Evolutionary conservation across 2,329 filamentous ascomycete genomes (phyloP), one percentile per base, ranked within the genome.

Genomic region (Diaporthe sp.): DNA sequence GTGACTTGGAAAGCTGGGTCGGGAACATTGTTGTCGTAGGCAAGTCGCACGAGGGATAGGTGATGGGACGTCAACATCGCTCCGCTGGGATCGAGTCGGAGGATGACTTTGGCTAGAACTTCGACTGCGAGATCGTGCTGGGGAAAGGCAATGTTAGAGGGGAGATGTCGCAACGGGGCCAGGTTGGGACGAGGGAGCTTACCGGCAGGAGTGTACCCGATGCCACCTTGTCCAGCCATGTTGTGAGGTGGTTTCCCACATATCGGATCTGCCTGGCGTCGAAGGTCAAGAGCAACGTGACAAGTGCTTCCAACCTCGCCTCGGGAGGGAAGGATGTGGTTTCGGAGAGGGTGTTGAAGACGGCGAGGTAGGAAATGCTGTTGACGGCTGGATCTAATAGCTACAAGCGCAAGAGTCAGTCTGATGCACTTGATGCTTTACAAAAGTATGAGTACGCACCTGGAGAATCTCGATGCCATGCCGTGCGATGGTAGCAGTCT

Each of bases 51-150:
- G 42, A 94, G 85, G 19, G 83, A 80, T 50, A 92, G 81, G 78
- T 95, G 93, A 38, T 86, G 87, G 6, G 88, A 88, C 6, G 93
- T 95, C 78, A 95, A 90, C 69, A 93, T 89, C 67, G 89, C 89
- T 38, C 89, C 90, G 17, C 88, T 88, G 2, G 93, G 92, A 77
- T 96, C 93, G 73, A 96, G 85, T 71, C 89, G 89, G 17, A 92
- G 83, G 77, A 96, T 87, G 4, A 91, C 92, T 2, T 81, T 81
- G 9, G 87, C 82, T 10, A 89, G 81, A 12, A 85, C 78, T 38
- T 87, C 83, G 17, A 88, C 84, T 0, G 88, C 84, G 67, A 89
- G 81, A 1, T 82, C 81, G 22, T 88, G 83, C 89, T 90, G 54
- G 13, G 45, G 15, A 22, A 2, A 45, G 19, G 22, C 7, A 13